phyloP scores from a whole-genome alignment of 2,329 filamentous ascomycete genomes.

The Aspergillus sp. region DNA sequence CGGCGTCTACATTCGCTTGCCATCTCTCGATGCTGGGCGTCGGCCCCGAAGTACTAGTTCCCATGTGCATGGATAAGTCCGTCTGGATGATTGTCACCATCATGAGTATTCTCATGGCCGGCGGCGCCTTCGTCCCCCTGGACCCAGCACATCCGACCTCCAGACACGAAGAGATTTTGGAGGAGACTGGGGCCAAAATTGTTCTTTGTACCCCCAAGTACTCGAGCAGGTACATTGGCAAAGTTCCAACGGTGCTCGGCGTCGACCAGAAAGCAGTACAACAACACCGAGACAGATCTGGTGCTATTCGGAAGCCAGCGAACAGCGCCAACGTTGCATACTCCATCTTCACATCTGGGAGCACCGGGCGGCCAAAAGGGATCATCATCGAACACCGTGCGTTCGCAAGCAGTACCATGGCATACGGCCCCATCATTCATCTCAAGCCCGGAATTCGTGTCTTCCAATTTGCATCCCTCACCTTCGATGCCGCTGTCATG shows the following conservation, averaged over 20 bases:
- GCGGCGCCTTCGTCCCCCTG: slow-evolving; percentile 40
- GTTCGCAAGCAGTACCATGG: slow-evolving; percentile 36
- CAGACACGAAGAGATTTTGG: slow-evolving; percentile 37
- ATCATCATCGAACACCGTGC: slow-evolving; percentile 42
- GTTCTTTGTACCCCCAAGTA: slow-evolving; percentile 40
- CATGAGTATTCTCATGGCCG: slow-evolving; percentile 38
- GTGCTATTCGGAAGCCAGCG: slow-evolving; percentile 11
- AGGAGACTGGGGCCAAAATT: slow-evolving; percentile 35
- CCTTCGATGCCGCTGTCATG: slow-evolving; percentile 50
- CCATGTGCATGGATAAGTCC: slow-evolving; percentile 41
- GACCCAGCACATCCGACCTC: slow-evolving; percentile 39
- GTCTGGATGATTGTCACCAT: slow-evolving; percentile 39
- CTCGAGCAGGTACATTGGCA: slow-evolving; percentile 36
- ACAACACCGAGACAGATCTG: slow-evolving; percentile 21
- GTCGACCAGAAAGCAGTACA: slow-evolving; percentile 32
- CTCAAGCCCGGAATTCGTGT: slow-evolving; percentile 32
- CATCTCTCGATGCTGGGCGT: slow-evolving; percentile 36
- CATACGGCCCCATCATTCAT: slow-evolving; percentile 32
- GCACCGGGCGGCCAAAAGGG: slow-evolving; percentile 43
- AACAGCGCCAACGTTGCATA: slow-evolving; percentile 36
- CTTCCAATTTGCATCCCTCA: slow-evolving; percentile 52
- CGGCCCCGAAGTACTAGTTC: slow-evolving; percentile 37
- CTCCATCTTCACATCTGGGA: slow-evolving; percentile 44
- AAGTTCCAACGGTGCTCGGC: slow-evolving; percentile 18
- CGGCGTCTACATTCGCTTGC: slow-evolving; percentile 34